Evolutionary conservation across 73 alveolate genomes (phyloP), one percentile per base, ranked within the genome.

Genomic region (Halteria grandinella): DNA sequence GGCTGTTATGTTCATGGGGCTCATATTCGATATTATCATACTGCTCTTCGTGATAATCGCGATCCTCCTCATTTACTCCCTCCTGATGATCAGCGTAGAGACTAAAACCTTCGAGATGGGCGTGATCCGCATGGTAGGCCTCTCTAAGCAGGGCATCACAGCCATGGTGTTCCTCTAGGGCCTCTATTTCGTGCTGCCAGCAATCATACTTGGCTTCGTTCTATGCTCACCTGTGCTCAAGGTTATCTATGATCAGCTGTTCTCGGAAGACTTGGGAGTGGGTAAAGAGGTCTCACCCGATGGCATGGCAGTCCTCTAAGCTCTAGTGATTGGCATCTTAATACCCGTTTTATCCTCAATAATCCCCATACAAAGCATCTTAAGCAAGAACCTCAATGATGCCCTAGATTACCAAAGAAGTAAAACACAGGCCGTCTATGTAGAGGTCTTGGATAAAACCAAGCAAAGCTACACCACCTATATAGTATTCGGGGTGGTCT

Each of bases 81-180:
- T 93, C 43, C 86, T 93, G 43, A 69, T 93, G 88, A 81, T 93
- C 37, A 62, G 91, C 27, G 97, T 93, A 17, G 98, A 93, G 80
- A 86, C 96, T 6, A 90, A 87, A 44, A 76, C 97, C 0, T 93
- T 87, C 63, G 95, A 93, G 44, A 51, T 89, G 34, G 98, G 98
- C 10, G 93, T 93, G 14, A 60, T 91, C 60, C 74, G 97, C 55
- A 90, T 93, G 85, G 74, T 93, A 17, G 98, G 98, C 2, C 80
- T 93, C 39, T 71, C 72, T 43, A 87, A 91, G 47, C n/a, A 37
- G 17, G 97, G 96, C 1, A 86, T 93, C 29, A 74, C 88, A 51
- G 31, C 50, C 25, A 44, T 87, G 81, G 85, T 93, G 33, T 48
- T 93, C 34, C 36, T 86, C 15, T 66, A 93, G 77, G 91, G 93